Evolutionary conservation across 345 rosid genomes (phyloP).

Genomic region (Moringa oleifera): DNA sequence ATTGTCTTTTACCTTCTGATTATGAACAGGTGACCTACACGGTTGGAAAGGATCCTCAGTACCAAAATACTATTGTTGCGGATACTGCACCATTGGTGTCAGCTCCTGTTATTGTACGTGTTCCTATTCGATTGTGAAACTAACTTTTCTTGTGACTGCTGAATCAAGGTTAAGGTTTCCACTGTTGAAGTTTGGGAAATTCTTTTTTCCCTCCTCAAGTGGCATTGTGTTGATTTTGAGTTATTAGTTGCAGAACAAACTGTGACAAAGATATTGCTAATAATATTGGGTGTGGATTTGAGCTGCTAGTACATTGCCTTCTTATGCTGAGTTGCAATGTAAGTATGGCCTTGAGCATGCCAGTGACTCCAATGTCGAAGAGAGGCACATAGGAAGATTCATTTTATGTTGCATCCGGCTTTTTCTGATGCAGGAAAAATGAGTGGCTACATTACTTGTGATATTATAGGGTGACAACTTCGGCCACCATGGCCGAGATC

Average conservation of each 20-base stretch:
- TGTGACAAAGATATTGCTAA: too few species aligned
- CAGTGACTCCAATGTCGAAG: background rate
- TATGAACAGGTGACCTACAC: conserved; percentile 68
- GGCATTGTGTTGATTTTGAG: background rate
- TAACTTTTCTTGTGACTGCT: background rate
- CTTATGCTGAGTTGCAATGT: background rate
- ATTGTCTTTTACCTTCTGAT: conserved; percentile 11
- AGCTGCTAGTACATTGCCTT: too few species aligned
- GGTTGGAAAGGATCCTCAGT: conserved; percentile 73
- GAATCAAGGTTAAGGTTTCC: background rate
- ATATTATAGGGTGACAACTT: too few species aligned
- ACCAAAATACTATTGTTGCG: conserved; percentile 56
- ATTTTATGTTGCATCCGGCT: too few species aligned
- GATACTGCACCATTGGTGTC: conserved; percentile 55
- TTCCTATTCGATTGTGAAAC: background rate
- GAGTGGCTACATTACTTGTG: too few species aligned
- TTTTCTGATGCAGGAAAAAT: too few species aligned
- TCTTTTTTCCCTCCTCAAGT: background rate
- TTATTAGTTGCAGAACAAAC: conserved; percentile 6
- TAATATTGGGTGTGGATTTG: too few species aligned
- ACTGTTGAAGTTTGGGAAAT: background rate
- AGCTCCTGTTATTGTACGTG: conserved; percentile 75
- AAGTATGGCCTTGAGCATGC: conserved; percentile 3
- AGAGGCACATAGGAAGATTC: too few species aligned
- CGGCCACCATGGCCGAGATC: too few species aligned